Conservation (phyloP, 23 red algal species). For the Gracilaria vermiculophylla region DNA sequence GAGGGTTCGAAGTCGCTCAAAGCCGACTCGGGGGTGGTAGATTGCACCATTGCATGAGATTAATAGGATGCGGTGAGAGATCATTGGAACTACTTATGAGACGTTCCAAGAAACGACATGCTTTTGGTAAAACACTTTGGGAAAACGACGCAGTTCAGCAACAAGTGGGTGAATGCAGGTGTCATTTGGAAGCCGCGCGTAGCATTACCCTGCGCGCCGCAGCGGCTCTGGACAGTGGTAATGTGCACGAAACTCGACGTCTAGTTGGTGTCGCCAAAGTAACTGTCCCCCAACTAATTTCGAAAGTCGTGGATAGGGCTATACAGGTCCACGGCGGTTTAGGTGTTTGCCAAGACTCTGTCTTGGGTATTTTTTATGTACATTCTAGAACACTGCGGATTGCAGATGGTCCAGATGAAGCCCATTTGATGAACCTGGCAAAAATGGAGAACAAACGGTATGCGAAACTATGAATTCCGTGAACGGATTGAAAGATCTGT, state of each 20-base stretch:
- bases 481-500: neutral
- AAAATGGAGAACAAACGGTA: slow-evolving; percentile 14
- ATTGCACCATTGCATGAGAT: slow-evolving; percentile 92
- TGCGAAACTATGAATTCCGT: slow-evolving; percentile 11
- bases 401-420: slow-evolving; percentile 95
- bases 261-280: slow-evolving; percentile 73
- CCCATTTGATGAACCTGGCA: slow-evolving; percentile 54
- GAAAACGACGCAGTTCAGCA: slow-evolving; percentile 67
- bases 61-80: slow-evolving; percentile 69
- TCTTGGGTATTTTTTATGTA: slow-evolving; percentile 60
- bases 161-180: slow-evolving; percentile 54
- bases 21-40: slow-evolving; percentile 78
- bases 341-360: slow-evolving; percentile 81
- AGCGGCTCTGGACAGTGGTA: slow-evolving; percentile 38
- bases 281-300: slow-evolving; percentile 47
- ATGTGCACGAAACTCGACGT: neutral
- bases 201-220: slow-evolving; percentile 21
- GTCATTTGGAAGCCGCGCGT: slow-evolving; percentile 64
- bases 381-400: slow-evolving; percentile 69
- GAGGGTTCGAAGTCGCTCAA: slow-evolving; percentile 86
- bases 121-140: slow-evolving; percentile 49
- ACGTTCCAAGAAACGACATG: slow-evolving; percentile 47
- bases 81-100: slow-evolving; percentile 45
- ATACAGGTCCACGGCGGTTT: slow-evolving; percentile 81
- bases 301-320: slow-evolving; percentile 70